These are phyloP conservation scores for Ophiostoma tasmaniense DNA, from an alignment of 2,329 filamentous ascomycete genomes.

Conservation along the genomic window DNA sequence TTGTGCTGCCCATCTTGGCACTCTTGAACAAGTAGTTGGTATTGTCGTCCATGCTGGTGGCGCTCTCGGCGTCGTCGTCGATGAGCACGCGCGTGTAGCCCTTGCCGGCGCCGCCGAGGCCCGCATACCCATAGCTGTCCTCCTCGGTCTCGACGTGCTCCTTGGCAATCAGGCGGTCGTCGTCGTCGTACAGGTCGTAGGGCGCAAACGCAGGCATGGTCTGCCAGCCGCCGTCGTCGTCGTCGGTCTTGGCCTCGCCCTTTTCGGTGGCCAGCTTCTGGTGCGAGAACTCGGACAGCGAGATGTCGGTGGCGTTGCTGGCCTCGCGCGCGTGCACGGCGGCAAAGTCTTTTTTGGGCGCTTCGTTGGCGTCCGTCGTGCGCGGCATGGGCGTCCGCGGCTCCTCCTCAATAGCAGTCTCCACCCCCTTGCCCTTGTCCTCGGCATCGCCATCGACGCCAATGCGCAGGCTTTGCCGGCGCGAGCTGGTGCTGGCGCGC, in stretches of 20 bases:
- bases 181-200: constrained; percentile 93
- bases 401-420: constrained; percentile 20
- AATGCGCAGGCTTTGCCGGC: constrained; percentile 14
- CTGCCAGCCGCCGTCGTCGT: constrained; percentile 76
- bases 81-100: constrained; percentile 93
- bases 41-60: constrained; percentile 94
- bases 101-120: constrained; percentile 81
- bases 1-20: constrained; percentile 34
- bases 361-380: background rate
- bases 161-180: constrained; percentile 75
- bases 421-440: constrained; percentile 12
- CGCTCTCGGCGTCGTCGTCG: constrained; percentile 88
- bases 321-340: constrained; percentile 31
- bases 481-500: constrained; percentile 18
- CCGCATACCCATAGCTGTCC: constrained; percentile 59
- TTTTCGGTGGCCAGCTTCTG: constrained; percentile 60
- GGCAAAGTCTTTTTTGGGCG: constrained; percentile 20
- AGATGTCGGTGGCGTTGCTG: constrained; percentile 31
- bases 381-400: constrained; percentile 5
- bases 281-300: constrained; percentile 81
- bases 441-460: background rate
- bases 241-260: constrained; percentile 42
- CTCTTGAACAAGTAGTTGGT: constrained; percentile 86
- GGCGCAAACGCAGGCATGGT: constrained; percentile 88
- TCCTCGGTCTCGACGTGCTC: constrained; percentile 66